Evolutionary conservation across 257 asterid species (phyloP).

Genomic region (Solanum commersonii): DNA sequence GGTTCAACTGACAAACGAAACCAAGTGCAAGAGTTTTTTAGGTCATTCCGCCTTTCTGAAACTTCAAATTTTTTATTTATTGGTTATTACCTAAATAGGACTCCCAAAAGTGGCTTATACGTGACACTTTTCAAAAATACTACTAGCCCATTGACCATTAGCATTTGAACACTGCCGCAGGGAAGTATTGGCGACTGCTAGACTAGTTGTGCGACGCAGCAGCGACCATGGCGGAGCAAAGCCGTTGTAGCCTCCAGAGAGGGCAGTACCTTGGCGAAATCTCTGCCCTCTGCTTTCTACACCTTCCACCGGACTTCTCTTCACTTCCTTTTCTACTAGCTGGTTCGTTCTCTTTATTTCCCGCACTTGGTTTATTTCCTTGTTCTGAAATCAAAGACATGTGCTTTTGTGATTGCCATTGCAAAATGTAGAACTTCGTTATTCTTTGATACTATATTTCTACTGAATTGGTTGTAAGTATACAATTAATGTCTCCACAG

Average conservation of each 20-base stretch:
- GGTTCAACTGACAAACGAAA: no score
- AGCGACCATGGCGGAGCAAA: constrained; percentile 13
- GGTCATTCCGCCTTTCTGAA: no score
- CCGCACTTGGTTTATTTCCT: not conserved
- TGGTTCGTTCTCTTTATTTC: constrained; percentile 27
- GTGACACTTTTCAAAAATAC: not conserved
- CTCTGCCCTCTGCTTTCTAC: constrained; percentile 85
- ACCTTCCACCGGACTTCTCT: constrained; percentile 44
- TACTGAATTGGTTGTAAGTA: not conserved
- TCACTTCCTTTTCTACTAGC: constrained; percentile 69
- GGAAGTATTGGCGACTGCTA: not conserved
- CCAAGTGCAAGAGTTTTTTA: no score
- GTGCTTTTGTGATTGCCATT: not conserved
- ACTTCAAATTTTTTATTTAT: not conserved
- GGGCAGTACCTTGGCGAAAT: constrained; percentile 86
- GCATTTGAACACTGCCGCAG: not conserved
- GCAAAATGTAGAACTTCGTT: not conserved
- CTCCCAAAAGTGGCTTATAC: not conserved
- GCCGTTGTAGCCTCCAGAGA: constrained; percentile 28
- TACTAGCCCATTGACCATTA: not conserved
- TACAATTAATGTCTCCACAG: constrained; percentile 20
- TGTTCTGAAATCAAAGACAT: not conserved
- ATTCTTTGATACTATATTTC: not conserved
- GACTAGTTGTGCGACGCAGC: not conserved
- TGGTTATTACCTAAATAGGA: not conserved